phyloP scores from a whole-genome alignment of 768 basidiomycete species.

The Pleurotus platypus region DNA sequence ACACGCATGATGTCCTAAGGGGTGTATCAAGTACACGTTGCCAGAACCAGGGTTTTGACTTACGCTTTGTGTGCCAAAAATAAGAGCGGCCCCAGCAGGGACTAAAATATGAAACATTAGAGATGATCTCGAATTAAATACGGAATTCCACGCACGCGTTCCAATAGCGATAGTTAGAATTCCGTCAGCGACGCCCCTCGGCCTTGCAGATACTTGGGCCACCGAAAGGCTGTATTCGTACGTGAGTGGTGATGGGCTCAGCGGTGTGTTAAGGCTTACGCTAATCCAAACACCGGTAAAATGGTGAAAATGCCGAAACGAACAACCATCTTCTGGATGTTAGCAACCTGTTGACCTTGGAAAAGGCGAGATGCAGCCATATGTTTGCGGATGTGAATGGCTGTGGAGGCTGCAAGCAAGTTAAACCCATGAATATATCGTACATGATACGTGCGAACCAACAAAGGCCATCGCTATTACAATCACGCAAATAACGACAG shows the following conservation, averaged over 20 bases:
- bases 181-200: not conserved
- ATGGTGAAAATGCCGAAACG: not conserved
- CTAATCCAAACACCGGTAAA: not conserved
- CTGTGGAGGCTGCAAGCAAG: not conserved
- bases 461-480: not conserved
- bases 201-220: not conserved
- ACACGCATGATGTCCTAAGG: not conserved
- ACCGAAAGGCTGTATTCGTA: not conserved
- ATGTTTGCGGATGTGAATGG: not conserved
- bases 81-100: not conserved
- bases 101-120: not conserved
- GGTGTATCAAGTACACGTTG: not conserved
- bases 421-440: no score
- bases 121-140: no score
- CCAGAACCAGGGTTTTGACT: not conserved
- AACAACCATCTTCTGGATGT: constrained; percentile 3
- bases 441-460: not conserved
- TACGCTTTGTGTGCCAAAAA: constrained; percentile 1
- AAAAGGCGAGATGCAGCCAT: not conserved
- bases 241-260: not conserved
- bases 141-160: not conserved
- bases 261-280: not conserved
- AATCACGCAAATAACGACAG: not conserved
- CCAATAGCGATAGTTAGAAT: constrained; percentile 1
- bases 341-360: not conserved